Percentiles rank a stretch among this genome's conserved stretches.
Evolutionary conservation across 2,329 filamentous ascomycete genomes (phyloP).

Genomic region (Pleoardoris graminearum): DNA sequence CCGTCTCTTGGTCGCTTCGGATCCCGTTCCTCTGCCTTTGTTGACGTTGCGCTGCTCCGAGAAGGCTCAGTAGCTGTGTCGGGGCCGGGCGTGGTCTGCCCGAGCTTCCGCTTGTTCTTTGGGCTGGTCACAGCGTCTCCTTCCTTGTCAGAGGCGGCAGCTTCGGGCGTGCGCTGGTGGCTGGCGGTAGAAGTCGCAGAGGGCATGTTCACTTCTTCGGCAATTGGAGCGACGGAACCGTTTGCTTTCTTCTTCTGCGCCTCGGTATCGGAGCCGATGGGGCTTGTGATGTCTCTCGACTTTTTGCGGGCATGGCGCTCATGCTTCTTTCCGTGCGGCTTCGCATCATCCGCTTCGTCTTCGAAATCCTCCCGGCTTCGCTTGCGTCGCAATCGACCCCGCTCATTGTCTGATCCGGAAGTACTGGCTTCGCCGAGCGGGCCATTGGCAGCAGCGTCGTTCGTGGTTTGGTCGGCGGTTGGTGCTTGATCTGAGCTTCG

Average conservation of each 20-base stretch:
- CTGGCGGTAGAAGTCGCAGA: slow-evolving; percentile 11
- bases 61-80: slow-evolving; percentile 12
- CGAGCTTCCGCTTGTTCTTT: slow-evolving; percentile 55
- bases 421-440: slow-evolving; percentile 28
- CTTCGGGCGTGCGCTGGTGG: slow-evolving; percentile 14
- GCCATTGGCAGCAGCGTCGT: slow-evolving; percentile 32
- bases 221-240: slow-evolving; percentile 32
- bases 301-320: slow-evolving; percentile 52
- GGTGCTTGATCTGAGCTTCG: slow-evolving; percentile 22
- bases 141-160: slow-evolving; percentile 18
- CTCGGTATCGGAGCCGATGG: slow-evolving; percentile 36
- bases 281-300: slow-evolving; percentile 50
- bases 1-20: slow-evolving; percentile 44
- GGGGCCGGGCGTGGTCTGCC: slow-evolving; percentile 28
- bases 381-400: slow-evolving; percentile 49
- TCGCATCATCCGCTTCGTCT: slow-evolving; percentile 39
- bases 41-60: slow-evolving; percentile 17
- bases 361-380: slow-evolving; percentile 52
- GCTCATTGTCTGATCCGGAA: slow-evolving; percentile 43
- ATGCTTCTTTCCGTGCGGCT: slow-evolving; percentile 37
- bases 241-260: slow-evolving; percentile 40
- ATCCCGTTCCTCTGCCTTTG: slow-evolving; percentile 33
- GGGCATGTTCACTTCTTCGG: slow-evolving; percentile 37
- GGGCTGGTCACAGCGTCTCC: slow-evolving; percentile 43
- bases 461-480: slow-evolving; percentile 26